Conservation (phyloP, 306 rosid species). For the Citrullus mucosospermus region DNA sequence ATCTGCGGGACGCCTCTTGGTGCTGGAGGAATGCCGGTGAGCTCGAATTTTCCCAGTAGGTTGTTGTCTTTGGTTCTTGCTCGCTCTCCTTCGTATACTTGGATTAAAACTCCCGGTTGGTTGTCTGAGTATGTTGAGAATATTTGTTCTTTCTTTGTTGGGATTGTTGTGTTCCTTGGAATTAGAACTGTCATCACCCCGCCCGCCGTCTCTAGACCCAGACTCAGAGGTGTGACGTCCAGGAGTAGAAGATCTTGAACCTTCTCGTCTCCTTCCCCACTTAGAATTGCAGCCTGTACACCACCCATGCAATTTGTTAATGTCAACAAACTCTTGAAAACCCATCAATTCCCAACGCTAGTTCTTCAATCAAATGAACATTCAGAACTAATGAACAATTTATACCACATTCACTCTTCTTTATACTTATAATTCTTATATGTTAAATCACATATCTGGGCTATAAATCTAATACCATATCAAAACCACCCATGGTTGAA, state of each 20-base stretch:
- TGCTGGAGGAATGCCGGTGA: slow-evolving; percentile 70
- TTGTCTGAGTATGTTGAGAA: slow-evolving; percentile 68
- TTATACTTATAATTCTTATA: too few species aligned
- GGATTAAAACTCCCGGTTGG: slow-evolving; percentile 78
- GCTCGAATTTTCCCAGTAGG: slow-evolving; percentile 65
- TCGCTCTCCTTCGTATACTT: slow-evolving; percentile 73
- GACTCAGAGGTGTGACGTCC: slow-evolving; percentile 68
- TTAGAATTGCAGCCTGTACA: slow-evolving; percentile 46
- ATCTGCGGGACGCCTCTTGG: slow-evolving; percentile 78
- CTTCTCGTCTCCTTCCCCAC: slow-evolving; percentile 59
- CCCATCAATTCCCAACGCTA: too few species aligned
- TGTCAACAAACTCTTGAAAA: not conserved
- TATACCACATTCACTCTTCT: too few species aligned
- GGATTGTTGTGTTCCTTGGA: slow-evolving; percentile 70
- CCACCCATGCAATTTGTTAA: not conserved
- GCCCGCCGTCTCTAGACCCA: slow-evolving; percentile 66
- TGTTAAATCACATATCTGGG: too few species aligned
- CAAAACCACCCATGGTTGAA: too few species aligned
- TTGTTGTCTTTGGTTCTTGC: slow-evolving; percentile 66
- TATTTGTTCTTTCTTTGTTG: slow-evolving; percentile 76
- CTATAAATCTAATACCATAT: too few species aligned
- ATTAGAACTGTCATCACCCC: slow-evolving; percentile 75
- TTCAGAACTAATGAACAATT: too few species aligned
- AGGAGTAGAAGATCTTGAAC: slow-evolving; percentile 62
- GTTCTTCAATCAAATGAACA: too few species aligned